A percentile compares a stretch with the other conserved stretches of the same genome.
Evolutionary conservation across 2,329 filamentous ascomycete genomes (phyloP).

Genomic region (Coniella lustricola): DNA sequence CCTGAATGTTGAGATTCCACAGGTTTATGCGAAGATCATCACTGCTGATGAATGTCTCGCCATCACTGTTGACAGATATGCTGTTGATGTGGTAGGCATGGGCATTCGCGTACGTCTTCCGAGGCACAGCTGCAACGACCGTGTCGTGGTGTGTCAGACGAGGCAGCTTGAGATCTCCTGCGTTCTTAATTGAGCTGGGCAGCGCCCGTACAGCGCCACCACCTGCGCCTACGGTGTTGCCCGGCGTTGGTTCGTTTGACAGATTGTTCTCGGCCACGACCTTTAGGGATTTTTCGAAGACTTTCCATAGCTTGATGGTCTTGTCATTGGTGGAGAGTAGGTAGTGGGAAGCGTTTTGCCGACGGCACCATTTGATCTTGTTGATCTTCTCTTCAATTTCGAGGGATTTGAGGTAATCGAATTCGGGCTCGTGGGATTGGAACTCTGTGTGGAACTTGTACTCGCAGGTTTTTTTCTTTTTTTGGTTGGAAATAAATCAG

Average conservation of each 20-base stretch:
- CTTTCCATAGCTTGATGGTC: slow-evolving; percentile 99
- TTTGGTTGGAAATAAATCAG: slow-evolving; percentile 26
- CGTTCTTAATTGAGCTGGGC: slow-evolving; percentile 69
- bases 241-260: slow-evolving; percentile 84
- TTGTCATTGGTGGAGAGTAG: slow-evolving; percentile 98
- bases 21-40: slow-evolving; percentile 96
- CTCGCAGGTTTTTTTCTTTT: slow-evolving; percentile 98
- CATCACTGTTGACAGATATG: slow-evolving; percentile 99
- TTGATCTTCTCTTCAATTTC: slow-evolving; percentile 99
- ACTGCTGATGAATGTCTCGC: slow-evolving; percentile 98
- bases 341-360: slow-evolving; percentile 98
- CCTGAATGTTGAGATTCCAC: slow-evolving; percentile 98
- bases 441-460: slow-evolving; percentile 99
- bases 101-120: slow-evolving; percentile 94
- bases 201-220: slow-evolving; percentile 71
- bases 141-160: slow-evolving; percentile 97
- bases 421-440: slow-evolving; percentile 98
- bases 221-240: slow-evolving; percentile 64
- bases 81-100: slow-evolving; percentile 99
- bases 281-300: slow-evolving; percentile 98
- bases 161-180: slow-evolving; percentile 83
- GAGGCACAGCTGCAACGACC: slow-evolving; percentile 90
- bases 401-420: slow-evolving; percentile 97
- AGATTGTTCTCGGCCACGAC: slow-evolving; percentile 99
- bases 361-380: slow-evolving; percentile 99